Percentiles rank a stretch among this genome's conserved stretches.
Evolutionary conservation across 2,329 filamentous ascomycete genomes (phyloP).

Genomic region (Harringtonia lauricola): DNA sequence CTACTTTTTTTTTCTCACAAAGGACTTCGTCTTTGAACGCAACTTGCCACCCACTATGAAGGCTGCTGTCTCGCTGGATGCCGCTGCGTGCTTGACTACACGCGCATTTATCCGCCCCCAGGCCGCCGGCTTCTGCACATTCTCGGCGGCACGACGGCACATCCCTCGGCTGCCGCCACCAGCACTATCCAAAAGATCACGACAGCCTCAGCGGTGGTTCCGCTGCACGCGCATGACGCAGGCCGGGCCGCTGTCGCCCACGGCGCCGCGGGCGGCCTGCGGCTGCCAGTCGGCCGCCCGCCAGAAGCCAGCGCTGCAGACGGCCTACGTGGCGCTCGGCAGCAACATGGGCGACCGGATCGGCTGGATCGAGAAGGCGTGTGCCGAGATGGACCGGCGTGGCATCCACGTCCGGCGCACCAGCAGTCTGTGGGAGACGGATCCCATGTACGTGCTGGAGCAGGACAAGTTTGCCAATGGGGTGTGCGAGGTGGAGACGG

Average conservation of each 20-base stretch:
- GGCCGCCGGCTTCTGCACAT: no score
- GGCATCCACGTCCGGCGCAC: slow-evolving; percentile 68
- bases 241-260: slow-evolving; percentile 1
- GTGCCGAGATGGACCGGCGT: slow-evolving; percentile 60
- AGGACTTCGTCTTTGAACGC: no score
- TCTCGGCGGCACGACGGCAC: no score
- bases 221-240: background rate
- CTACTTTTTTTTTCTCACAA: no score
- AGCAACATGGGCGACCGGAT: slow-evolving; percentile 87
- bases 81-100: no score
- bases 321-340: slow-evolving; percentile 76
- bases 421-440: slow-evolving; percentile 86
- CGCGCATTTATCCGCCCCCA: no score
- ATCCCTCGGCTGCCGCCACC: no score
- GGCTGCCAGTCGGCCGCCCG: slow-evolving; percentile 6
- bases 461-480: slow-evolving; percentile 87
- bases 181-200: no score
- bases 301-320: slow-evolving; percentile 7
- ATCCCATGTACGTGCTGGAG: slow-evolving; percentile 91
- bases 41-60: no score
- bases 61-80: background rate
- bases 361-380: slow-evolving; percentile 74
- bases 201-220: background rate
- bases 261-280: slow-evolving; percentile 1
- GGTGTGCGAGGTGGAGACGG: slow-evolving; percentile 81